Percentiles rank a stretch among this genome's conserved stretches.
Evolutionary conservation across 2,329 filamentous ascomycete genomes (phyloP).

Genomic region (Aphanoascus verrucosus): DNA sequence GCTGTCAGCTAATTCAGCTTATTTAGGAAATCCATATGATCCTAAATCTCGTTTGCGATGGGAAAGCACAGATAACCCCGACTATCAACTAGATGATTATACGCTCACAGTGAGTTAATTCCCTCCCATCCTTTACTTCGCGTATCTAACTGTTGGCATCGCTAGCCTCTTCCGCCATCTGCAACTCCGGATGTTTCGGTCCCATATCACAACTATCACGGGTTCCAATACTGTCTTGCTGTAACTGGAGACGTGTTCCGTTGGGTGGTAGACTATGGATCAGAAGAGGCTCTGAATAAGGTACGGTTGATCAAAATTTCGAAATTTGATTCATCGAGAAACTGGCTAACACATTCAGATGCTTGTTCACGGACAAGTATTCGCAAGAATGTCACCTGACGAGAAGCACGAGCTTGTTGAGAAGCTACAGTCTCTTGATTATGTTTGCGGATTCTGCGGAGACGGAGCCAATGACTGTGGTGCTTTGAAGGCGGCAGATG

Average conservation of each 20-base stretch:
- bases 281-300: conserved; percentile 62
- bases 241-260: conserved; percentile 90
- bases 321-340: not conserved
- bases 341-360: conserved; percentile 45
- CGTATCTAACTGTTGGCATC: not conserved
- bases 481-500: conserved; percentile 90
- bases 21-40: conserved; percentile 57
- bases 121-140: not conserved
- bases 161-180: conserved; percentile 58
- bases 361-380: conserved; percentile 84
- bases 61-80: conserved; percentile 88
- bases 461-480: conserved; percentile 97
- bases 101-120: conserved; percentile 53
- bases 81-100: conserved; percentile 64
- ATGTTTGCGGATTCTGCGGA: conserved; percentile 90
- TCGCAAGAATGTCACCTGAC: conserved; percentile 96
- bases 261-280: conserved; percentile 88
- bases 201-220: conserved; percentile 70
- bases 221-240: conserved; percentile 78
- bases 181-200: conserved; percentile 67
- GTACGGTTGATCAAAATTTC: conserved; percentile 34
- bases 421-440: conserved; percentile 91
- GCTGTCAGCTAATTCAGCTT: conserved; percentile 12
- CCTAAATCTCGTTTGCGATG: conserved; percentile 65
- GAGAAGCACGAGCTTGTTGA: conserved; percentile 97